Base-by-base conservation (phyloP, 2,329 filamentous ascomycete genomes). In the Lasiodiplodia sp. region DNA sequence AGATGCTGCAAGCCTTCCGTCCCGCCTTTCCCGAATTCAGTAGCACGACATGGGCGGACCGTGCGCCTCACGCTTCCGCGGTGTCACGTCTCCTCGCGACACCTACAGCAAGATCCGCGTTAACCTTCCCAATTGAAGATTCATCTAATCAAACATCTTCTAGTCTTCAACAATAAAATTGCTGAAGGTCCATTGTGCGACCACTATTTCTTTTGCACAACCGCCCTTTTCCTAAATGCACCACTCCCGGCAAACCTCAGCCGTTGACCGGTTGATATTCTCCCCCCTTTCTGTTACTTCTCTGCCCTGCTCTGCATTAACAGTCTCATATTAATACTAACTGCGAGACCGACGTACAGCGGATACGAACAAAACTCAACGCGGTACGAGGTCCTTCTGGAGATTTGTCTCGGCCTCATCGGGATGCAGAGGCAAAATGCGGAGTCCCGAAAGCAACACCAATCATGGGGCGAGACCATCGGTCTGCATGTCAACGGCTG, bases 351-450 rank as follows among this genome's bases (percentile, higher is more conserved):
- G 58, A 51, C 11, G 58, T 18, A 63, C 23, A 64, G 31, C n/a
- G 4, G 52, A 52, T 52, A 64, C 58, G 60, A 52, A n/a, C 23
- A n/a, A 2, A 34, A 52, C 44, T 25, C 10, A 11, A 38, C 37
- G 60, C 44, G 23, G 60, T 64, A 18, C 31, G 28, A 64, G 60
- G 60, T 64, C 60, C 60, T 64, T 52, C 31, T 16, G 44, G 60
- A 64, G 31, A 64, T 64, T 64, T 11, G 3, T 12, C 4, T n/a
- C 28, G 18, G 28, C 11, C 12, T 37, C 16, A 34, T 21, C 10
- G 25, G n/a, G 18, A 8, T 12, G 21, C n/a, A 25, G 23, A 25
- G 55, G 34, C 12, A 40, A 58, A 34, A 47, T 18, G 2, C 44
- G 44, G 4, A 47, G 44, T 47, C n/a, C 12, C n/a, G 8, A n/a